Conservation (phyloP, 192 early-diverging fungal genomes). For the Endogone sp. region DNA sequence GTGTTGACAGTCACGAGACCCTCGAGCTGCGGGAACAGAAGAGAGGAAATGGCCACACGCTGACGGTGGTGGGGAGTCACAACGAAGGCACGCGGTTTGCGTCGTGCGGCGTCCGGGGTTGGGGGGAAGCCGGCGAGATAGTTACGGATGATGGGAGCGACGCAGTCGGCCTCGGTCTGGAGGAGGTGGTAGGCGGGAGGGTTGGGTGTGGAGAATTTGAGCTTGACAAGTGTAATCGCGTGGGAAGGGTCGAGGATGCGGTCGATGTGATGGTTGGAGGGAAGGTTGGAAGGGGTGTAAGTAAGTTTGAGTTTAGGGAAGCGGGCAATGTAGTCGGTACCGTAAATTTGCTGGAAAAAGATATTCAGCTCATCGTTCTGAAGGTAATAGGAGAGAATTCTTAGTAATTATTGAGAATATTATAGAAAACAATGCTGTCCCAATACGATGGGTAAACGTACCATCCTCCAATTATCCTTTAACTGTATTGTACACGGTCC, state of each 20-base stretch:
- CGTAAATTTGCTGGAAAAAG: slow-evolving; percentile 48
- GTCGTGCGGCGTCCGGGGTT: slow-evolving; percentile 3
- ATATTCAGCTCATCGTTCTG: slow-evolving; percentile 44
- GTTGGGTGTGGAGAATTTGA: slow-evolving; percentile 9
- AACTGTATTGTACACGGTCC: slow-evolving; percentile 46
- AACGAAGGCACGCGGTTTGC: slow-evolving; percentile 21
- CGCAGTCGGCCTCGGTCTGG: slow-evolving; percentile 31
- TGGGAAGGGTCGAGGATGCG: slow-evolving; percentile 23
- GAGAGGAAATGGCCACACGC: slow-evolving; percentile 25
- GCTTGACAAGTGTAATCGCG: slow-evolving; percentile 34
- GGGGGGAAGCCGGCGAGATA: slow-evolving; percentile 23
- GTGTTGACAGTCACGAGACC: slow-evolving; percentile 38
- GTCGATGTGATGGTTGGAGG: slow-evolving; percentile 21
- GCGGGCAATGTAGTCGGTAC: slow-evolving; percentile 23
- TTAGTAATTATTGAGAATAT: neutral
- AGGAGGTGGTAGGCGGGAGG: slow-evolving; percentile 7
- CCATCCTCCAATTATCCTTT: slow-evolving; percentile 52
- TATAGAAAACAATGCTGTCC: slow-evolving; percentile 1
- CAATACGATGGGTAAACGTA: slow-evolving; percentile 6
- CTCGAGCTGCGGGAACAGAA: slow-evolving; percentile 6
- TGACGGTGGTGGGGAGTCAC: slow-evolving; percentile 49
- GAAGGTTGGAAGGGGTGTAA: slow-evolving; percentile 2
- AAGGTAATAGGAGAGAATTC: neutral
- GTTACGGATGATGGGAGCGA: slow-evolving; percentile 26
- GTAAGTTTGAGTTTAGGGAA: slow-evolving; percentile 9